Evolutionary conservation across 1,284 basidiomycete genomes (phyloP), one percentile per base, ranked within the genome.

Genomic region (Lentinula novae-zelandiae): DNA sequence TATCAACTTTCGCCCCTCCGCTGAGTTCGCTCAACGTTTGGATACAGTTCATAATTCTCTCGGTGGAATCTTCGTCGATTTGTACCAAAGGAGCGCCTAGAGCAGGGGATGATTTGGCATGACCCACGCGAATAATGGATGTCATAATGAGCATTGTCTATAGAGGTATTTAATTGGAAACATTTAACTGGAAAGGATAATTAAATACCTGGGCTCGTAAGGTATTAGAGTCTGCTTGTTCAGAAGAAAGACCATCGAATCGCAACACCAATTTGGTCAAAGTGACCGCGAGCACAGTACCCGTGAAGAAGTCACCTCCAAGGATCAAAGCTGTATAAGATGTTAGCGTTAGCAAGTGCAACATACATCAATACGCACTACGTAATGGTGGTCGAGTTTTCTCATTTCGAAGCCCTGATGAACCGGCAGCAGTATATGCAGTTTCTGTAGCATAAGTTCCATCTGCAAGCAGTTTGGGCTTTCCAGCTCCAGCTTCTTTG

Each of bases 361-460:
- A 6, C 34, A 13, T 17, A 38, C 20, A 50, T 58, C 57, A 40
- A 50, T 53, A 73, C 78, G 53, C 68, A 90, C 89, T 85, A 70
- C 97, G 81, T 57, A 99, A 78, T 36, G 96, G 95, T 1, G 96
- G 83, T 64, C 92, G 89, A 44, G 89, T 87, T 66, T 96, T 92
- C 57, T 93, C 75, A 55, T 83, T 82, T 7, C 87, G 89, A 49
- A 20, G 15, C 31, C 33, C 57, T 15, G 51, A 33, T 17, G 53
- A 12, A 22, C 81, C 76, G 49, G 84, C 80, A 22, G 86, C 81
- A 31, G 88, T 88, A 76, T 90, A 98, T 10, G 93, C 93, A 0
- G 94, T 94, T 77, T 99, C 97, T 3, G 96, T 98, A 0, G 96
- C 96, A 72, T 99, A 99, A 2, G 96, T 99, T 13, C 97, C 97